A percentile compares a stretch with the other conserved stretches of the same genome.
phyloP scores from a whole-genome alignment of 371 early-diverging fungal species.

The Lichtheimia hyalospora region DNA sequence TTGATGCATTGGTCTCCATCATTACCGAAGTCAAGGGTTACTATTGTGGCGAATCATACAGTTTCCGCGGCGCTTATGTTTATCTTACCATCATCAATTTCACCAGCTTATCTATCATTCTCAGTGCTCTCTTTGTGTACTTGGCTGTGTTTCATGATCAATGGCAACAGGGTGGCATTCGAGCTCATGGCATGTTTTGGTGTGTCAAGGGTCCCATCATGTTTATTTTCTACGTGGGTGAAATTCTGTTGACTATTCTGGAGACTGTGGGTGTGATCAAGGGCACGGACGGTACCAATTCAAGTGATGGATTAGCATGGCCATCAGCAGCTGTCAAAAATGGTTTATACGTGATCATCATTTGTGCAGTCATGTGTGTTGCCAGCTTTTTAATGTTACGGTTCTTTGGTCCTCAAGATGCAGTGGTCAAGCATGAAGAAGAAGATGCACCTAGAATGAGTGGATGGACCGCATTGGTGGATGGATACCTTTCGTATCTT shows the following conservation, averaged over 20 bases:
- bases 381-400: slow-evolving; percentile 38
- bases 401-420: slow-evolving; percentile 34
- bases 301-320: slow-evolving; percentile 38
- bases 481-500: slow-evolving; percentile 42
- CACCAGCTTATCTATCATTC: slow-evolving; percentile 39
- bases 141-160: slow-evolving; percentile 40
- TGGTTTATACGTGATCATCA: slow-evolving; percentile 42
- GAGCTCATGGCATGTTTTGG: slow-evolving; percentile 55
- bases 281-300: slow-evolving; percentile 27
- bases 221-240: slow-evolving; percentile 50
- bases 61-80: slow-evolving; percentile 41
- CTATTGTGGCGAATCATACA: slow-evolving; percentile 42
- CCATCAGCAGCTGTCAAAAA: slow-evolving; percentile 43
- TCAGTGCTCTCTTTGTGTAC: slow-evolving; percentile 46
- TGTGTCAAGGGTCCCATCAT: slow-evolving; percentile 53
- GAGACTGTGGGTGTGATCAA: slow-evolving; percentile 34
- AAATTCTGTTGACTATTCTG: slow-evolving; percentile 31
- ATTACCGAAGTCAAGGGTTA: slow-evolving; percentile 39
- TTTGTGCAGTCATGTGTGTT: slow-evolving; percentile 37
- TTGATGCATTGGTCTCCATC: slow-evolving; percentile 44
- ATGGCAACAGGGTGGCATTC: slow-evolving; percentile 39
- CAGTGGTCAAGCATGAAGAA: slow-evolving; percentile 4
- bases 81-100: slow-evolving; percentile 47
- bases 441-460: slow-evolving; percentile 12
- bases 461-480: slow-evolving; percentile 37